Evolutionary conservation across 2,329 filamentous ascomycete genomes (phyloP), one percentile per base, ranked within the genome.

Genomic region (Fusarium neocosmosporiellum): DNA sequence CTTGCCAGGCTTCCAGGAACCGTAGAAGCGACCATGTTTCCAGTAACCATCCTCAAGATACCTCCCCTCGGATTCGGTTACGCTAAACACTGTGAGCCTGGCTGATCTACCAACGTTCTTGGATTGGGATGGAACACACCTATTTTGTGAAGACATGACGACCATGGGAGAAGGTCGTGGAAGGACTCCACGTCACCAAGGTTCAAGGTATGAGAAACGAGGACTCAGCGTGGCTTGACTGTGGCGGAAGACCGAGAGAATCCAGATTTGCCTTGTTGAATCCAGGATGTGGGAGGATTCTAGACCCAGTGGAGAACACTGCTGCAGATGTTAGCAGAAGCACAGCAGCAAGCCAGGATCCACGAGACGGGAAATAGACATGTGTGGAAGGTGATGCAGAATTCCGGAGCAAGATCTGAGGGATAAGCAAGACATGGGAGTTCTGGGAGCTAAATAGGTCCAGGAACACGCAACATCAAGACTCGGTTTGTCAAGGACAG

Each of bases 21-120:
- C 91, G 80, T 94, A 96, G 70, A 86, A 85, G 62, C 93, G 88
- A 22, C 90, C 92, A 82, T 95, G 91, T 79, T 93, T 91, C 76
- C 80, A 82, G 64, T 76, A 80, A 2, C 80, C 81, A 63, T 77
- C 75, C 34, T 78, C 61, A 11, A 78, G 70, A 54, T 72, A 65
- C 33, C 70, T 74, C 53, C 67, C 66, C 43, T 71, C 68, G 20
- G 69, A 53, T 48, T 73, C 74, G 8, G 69, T 59, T 50, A 68
- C 34, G 66, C 78, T 79, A 46, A 54, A 58, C 18, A 2, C 18
- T n/a, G 61, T 77, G 43, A 78, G 72, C 39, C 46, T 41, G 63
- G 59, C 55, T 55, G 59, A 50, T 43, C 55, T 55, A 58, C 8
- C 34, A 33, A 29, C 34, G 27, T n/a, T 31, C 18, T 36, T 9